These are phyloP conservation scores for Hyphopichia burtonii DNA, from an alignment of 1,139 yeast species.

Conservation along the genomic window DNA sequence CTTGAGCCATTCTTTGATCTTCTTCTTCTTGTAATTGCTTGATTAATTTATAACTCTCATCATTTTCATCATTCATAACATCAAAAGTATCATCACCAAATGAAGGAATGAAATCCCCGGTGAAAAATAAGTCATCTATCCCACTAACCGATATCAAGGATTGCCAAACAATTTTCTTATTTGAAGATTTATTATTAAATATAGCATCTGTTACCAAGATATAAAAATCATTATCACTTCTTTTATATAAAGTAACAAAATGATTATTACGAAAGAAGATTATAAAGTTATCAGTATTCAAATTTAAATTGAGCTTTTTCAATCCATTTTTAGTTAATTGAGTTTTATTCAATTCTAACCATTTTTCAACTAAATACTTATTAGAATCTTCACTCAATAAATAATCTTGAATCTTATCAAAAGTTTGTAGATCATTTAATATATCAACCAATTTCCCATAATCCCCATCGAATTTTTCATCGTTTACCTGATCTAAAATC, in stretches of 20 bases:
- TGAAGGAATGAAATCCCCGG: constrained; percentile 55
- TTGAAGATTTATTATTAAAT: constrained; percentile 35
- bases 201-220: constrained; percentile 73
- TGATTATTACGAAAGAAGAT: constrained; percentile 85
- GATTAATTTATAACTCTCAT: constrained; percentile 45
- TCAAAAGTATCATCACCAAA: constrained; percentile 23
- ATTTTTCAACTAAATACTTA: constrained; percentile 16
- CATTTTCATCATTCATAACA: constrained; percentile 15
- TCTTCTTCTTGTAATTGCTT: constrained; percentile 61
- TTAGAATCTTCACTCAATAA: constrained; percentile 18
- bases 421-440: constrained; percentile 32
- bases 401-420: constrained; percentile 47
- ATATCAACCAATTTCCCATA: constrained; percentile 19
- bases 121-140: constrained; percentile 61
- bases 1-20: constrained; percentile 53
- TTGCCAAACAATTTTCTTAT: constrained; percentile 68
- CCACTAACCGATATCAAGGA: constrained; percentile 67
- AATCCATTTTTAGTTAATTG: constrained; percentile 73
- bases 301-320: constrained; percentile 38
- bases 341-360: constrained; percentile 56
- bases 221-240: constrained; percentile 48
- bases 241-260: constrained; percentile 68
- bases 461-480: constrained; percentile 16
- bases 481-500: constrained; percentile 32
- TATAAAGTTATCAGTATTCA: constrained; percentile 42